A percentile compares a stretch with the other conserved stretches of the same genome.
Evolutionary conservation across 2,329 filamentous ascomycete genomes (phyloP).

Genomic region (Fusarium austroafricanum): DNA sequence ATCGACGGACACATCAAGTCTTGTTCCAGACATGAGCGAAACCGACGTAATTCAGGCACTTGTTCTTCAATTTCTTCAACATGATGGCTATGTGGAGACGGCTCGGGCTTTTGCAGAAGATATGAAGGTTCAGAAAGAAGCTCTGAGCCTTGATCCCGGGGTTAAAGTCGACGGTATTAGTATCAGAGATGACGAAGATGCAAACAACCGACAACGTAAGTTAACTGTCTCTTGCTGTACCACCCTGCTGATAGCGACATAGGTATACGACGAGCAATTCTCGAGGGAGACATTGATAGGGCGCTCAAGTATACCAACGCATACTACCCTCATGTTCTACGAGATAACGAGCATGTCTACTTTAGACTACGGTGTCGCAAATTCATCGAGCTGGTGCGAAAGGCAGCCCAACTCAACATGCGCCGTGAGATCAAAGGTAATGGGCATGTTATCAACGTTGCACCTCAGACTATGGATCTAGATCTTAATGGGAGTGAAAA

Average conservation of each 20-base stretch:
- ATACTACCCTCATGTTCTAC: conserved; percentile 84
- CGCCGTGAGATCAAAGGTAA: conserved; percentile 59
- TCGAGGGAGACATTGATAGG: conserved; percentile 91
- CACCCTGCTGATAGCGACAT: conserved; percentile 28
- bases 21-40: conserved; percentile 76
- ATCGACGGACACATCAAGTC: conserved; percentile 64
- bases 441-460: conserved; percentile 54
- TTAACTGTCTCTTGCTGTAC: not conserved
- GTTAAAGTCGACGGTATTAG: conserved; percentile 69
- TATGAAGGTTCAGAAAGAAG: conserved; percentile 77
- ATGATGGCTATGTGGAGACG: conserved; percentile 96
- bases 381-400: conserved; percentile 93
- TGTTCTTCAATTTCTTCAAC: conserved; percentile 86
- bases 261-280: conserved; percentile 88
- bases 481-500: conserved; percentile 62
- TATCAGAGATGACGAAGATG: conserved; percentile 85
- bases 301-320: conserved; percentile 84
- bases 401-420: conserved; percentile 73
- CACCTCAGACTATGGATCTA: conserved; percentile 66
- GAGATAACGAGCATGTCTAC: conserved; percentile 83
- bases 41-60: conserved; percentile 84
- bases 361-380: conserved; percentile 91
- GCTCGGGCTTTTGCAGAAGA: conserved; percentile 89
- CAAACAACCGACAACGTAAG: conserved; percentile 86
- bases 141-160: conserved; percentile 70